These are phyloP conservation scores for Pyrus bretschneideri DNA, from an alignment of 306 rosid genomes.

Conservation along the genomic window DNA sequence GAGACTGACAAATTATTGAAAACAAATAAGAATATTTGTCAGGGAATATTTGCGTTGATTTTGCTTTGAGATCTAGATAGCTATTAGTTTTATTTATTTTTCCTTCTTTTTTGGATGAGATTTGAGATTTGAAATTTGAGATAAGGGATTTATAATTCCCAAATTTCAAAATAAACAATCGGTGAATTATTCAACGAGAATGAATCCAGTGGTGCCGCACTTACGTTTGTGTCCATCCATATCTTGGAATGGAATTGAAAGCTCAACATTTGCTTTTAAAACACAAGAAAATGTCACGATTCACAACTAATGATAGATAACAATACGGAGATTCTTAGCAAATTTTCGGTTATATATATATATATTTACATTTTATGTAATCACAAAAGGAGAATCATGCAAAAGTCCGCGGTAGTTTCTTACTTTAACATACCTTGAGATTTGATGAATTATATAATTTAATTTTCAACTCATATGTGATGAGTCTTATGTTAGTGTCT, in stretches of 20 bases:
- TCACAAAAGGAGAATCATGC: too few relatives aligned
- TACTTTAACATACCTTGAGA: too few relatives aligned
- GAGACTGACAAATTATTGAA: background rate
- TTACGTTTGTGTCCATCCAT: background rate
- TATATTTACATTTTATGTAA: too few relatives aligned
- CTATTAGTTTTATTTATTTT: background rate
- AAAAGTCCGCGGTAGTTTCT: too few relatives aligned
- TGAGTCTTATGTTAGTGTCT: too few relatives aligned
- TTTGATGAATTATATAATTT: too few relatives aligned
- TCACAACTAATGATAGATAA: too few relatives aligned
- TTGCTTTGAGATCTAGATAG: background rate
- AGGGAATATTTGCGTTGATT: conserved; percentile 20
- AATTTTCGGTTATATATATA: too few relatives aligned
- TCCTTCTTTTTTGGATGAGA: background rate
- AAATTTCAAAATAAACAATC: background rate
- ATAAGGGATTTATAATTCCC: conserved; percentile 9
- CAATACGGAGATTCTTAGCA: too few relatives aligned
- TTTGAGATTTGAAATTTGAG: background rate
- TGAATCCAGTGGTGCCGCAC: conserved; percentile 20
- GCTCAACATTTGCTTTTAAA: background rate
- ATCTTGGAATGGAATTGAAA: background rate
- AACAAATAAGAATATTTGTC: background rate
- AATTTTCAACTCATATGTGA: too few relatives aligned
- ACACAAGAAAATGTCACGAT: background rate
- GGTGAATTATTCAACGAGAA: conserved; percentile 17